These are phyloP conservation scores for Nymphaea colorata DNA, from an alignment of 164 flowering plant genomes.

Conservation along the genomic window DNA sequence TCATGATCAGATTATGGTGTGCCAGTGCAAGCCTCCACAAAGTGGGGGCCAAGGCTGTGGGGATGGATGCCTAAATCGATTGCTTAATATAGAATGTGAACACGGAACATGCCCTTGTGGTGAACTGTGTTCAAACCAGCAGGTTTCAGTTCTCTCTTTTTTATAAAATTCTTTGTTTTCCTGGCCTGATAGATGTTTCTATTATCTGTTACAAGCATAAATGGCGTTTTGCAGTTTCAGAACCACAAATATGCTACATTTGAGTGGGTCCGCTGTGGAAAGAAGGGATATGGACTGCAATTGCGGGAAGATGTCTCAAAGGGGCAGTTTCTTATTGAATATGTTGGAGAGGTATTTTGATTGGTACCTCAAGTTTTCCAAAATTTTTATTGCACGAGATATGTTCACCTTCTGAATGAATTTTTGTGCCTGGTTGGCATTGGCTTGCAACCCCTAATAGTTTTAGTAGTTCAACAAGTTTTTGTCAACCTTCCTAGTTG, in stretches of 20 bases:
- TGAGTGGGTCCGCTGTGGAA: conserved; percentile 57
- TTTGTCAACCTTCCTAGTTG: no score
- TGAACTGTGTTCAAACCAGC: conserved; percentile 86
- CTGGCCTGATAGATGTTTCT: background rate
- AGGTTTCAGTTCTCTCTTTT: conserved; percentile 26
- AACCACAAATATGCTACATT: conserved; percentile 64
- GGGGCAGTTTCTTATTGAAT: conserved; percentile 90
- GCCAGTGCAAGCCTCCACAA: conserved; percentile 69
- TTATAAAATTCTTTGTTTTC: background rate
- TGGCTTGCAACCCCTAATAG: no score
- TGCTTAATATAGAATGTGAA: conserved; percentile 95
- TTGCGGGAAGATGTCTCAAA: conserved; percentile 46
- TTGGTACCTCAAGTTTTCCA: background rate
- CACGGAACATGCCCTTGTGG: conserved; percentile 95
- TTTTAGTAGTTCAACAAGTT: no score
- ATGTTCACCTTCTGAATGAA: no score
- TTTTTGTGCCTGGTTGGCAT: no score
- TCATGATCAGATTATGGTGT: conserved; percentile 76
- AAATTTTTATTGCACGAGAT: background rate
- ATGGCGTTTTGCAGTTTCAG: conserved; percentile 59
- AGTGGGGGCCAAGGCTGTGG: conserved; percentile 75
- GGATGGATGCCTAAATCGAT: conserved; percentile 79
- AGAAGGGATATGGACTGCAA: conserved; percentile 84
- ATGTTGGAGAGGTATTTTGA: conserved; percentile 88
- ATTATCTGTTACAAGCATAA: background rate